Conservation (phyloP, 257 asterid genomes). For the Solanum etuberosum region DNA sequence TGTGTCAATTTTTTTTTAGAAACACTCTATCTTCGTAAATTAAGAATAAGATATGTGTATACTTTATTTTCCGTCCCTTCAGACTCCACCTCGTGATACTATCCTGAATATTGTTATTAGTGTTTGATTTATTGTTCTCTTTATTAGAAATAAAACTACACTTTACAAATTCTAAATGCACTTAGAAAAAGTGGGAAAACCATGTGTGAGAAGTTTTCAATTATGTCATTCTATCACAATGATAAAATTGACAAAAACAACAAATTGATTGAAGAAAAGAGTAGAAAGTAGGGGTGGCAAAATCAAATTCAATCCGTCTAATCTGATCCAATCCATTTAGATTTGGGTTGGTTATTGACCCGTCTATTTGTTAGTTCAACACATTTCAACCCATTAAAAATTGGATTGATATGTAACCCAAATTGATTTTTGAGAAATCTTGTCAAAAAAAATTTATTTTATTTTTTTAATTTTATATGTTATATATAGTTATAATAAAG, state of each 20-base stretch:
- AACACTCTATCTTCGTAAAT: not conserved
- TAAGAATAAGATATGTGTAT: not conserved
- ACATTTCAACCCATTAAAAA: too few species aligned
- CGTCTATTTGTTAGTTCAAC: too few species aligned
- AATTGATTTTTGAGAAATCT: too few species aligned
- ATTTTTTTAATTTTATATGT: too few species aligned
- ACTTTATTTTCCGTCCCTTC: not conserved
- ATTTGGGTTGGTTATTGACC: too few species aligned
- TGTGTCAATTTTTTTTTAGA: not conserved
- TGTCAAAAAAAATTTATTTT: too few species aligned
- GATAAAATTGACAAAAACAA: not conserved
- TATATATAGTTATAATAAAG: too few species aligned
- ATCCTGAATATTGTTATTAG: not conserved
- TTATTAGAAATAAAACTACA: not conserved
- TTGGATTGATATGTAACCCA: too few species aligned
- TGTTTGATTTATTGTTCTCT: not conserved
- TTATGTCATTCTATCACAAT: not conserved
- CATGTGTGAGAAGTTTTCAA: not conserved
- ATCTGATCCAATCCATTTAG: too few species aligned
- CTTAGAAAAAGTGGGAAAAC: too few species aligned
- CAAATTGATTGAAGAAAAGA: not conserved
- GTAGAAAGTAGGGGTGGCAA: too few species aligned
- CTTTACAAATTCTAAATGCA: not conserved
- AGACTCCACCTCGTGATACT: not conserved
- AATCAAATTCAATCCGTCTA: too few species aligned